phyloP scores from a whole-genome alignment of 345 rosid genomes.

The Eucalyptus sideroxylon region DNA sequence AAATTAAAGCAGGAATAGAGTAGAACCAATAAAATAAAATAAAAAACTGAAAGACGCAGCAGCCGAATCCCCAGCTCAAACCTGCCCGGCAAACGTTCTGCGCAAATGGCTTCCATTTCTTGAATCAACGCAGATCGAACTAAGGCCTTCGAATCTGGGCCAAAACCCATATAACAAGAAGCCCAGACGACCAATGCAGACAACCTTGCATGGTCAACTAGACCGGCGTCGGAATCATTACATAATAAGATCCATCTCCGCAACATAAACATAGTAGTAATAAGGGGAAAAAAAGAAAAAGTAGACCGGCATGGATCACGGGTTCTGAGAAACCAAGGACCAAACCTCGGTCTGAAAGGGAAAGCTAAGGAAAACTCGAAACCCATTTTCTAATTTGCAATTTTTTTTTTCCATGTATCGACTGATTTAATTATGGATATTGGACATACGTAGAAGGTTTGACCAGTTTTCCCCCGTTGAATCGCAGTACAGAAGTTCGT shows the following conservation, averaged over 20 bases:
- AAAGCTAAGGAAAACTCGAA: neutral
- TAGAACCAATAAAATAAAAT: fast-evolving
- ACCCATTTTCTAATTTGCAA: neutral
- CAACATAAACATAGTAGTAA: too few relatives aligned
- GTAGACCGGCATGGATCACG: neutral
- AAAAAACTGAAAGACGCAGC: neutral
- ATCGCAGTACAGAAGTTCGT: neutral
- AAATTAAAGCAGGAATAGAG: fast-evolving
- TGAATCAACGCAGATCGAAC: neutral
- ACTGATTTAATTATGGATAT: neutral
- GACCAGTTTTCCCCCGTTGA: neutral
- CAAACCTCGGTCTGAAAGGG: neutral
- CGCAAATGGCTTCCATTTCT: neutral
- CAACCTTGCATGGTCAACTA: neutral
- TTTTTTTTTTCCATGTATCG: neutral
- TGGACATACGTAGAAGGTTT: neutral
- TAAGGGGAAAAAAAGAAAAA: too few relatives aligned
- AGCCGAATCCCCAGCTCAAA: neutral
- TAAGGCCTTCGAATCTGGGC: neutral
- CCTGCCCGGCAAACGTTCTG: neutral
- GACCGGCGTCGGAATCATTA: too few relatives aligned
- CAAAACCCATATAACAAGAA: neutral
- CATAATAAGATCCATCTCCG: too few relatives aligned
- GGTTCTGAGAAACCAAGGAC: neutral
- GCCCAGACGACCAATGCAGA: neutral